Percentiles rank a stretch among this genome's conserved stretches.
These are phyloP conservation scores for Vicia villosa DNA, from an alignment of 306 rosid species.

Conservation along the genomic window DNA sequence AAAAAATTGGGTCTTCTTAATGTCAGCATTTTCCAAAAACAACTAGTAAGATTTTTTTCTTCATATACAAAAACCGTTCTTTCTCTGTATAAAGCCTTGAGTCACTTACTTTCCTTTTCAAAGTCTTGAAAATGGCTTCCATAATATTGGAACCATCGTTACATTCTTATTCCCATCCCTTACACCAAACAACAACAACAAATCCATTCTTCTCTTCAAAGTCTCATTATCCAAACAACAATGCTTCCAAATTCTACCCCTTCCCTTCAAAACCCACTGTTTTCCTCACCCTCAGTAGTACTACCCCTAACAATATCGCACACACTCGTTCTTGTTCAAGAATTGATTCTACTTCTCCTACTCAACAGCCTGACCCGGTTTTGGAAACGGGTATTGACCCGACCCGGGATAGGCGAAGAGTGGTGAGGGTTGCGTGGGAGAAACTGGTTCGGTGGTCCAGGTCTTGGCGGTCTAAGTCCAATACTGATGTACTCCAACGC, in stretches of 20 bases:
- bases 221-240: neutral
- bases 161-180: neutral
- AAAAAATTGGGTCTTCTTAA: no score
- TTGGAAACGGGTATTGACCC: constrained; percentile 42
- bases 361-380: constrained; percentile 30
- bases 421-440: constrained; percentile 88
- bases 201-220: constrained; percentile 39
- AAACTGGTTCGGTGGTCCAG: constrained; percentile 91
- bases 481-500: constrained; percentile 80
- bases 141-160: neutral
- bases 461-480: constrained; percentile 75
- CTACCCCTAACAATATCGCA: neutral
- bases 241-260: constrained; percentile 25
- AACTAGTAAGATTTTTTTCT: no score
- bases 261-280: constrained; percentile 35
- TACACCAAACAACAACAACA: neutral
- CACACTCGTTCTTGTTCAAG: constrained; percentile 10
- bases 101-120: neutral
- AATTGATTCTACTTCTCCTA: constrained; percentile 22
- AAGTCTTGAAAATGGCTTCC: neutral
- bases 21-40: no score
- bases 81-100: no score
- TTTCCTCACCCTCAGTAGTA: constrained; percentile 36
- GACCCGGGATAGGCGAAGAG: constrained; percentile 64
- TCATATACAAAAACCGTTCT: no score